These are phyloP conservation scores for Leccinum solheimii DNA, from an alignment of 1,284 basidiomycete species.

Conservation along the genomic window DNA sequence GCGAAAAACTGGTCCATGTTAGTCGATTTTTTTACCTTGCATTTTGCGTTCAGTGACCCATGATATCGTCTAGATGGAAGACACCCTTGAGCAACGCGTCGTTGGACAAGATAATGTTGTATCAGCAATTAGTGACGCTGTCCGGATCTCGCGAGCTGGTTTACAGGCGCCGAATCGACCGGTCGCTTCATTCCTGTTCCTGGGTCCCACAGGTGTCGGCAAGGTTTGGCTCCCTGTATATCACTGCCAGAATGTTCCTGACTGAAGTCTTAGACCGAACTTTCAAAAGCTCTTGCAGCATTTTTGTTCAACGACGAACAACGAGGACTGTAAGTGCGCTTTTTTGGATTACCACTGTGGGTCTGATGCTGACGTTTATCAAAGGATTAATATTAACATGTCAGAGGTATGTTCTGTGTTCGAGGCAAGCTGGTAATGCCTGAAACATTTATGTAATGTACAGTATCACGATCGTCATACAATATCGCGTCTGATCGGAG, in stretches of 20 bases:
- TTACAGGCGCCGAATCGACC: constrained; percentile 85
- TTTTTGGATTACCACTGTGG: background rate
- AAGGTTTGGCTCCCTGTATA: constrained; percentile 46
- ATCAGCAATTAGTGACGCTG: constrained; percentile 79
- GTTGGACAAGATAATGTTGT: constrained; percentile 90
- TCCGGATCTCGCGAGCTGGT: constrained; percentile 88
- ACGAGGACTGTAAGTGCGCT: constrained; percentile 65
- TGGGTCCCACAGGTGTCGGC: constrained; percentile 86
- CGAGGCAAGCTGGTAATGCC: background rate
- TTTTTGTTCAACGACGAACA: constrained; percentile 90
- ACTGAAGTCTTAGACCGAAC: constrained; percentile 64
- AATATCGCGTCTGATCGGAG: constrained; percentile 86
- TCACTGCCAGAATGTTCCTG: background rate
- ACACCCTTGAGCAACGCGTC: constrained; percentile 70
- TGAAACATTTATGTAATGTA: background rate
- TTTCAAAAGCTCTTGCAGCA: constrained; percentile 82
- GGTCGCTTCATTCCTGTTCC: constrained; percentile 89
- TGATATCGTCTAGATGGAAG: constrained; percentile 72
- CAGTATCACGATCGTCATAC: constrained; percentile 89
- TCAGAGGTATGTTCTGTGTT: constrained; percentile 52
- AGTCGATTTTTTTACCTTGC: constrained; percentile 22
- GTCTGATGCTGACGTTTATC: background rate
- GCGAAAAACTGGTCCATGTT: constrained; percentile 88
- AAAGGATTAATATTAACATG: constrained; percentile 88
- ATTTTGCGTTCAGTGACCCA: constrained; percentile 15